Base-by-base conservation (phyloP, 2,329 filamentous ascomycete genomes). In the Fusarium mangiferae region DNA sequence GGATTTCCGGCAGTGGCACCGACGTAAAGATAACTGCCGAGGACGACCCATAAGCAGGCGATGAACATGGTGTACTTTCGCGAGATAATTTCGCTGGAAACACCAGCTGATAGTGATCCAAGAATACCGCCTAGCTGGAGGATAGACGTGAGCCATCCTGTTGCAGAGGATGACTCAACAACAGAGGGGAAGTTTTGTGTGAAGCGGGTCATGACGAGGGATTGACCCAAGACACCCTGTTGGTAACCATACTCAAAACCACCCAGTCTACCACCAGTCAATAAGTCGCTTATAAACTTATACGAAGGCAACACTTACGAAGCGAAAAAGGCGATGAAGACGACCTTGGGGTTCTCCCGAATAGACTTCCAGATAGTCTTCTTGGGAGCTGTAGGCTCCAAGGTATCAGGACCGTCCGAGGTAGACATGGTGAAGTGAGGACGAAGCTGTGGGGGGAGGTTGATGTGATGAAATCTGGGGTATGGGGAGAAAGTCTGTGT, bases 211-310 rank as follows among this genome's bases (percentile, higher is more conserved):
- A 89, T 89, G 73, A 87, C 86, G 6, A 89, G 81, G 18, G 86
- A 86, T 72, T 88, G 85, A 38, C 87, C 86, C 7, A 89, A 80
- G 4, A 89, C 86, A 56, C 87, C 87, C 74, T 89, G 87, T 65
- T 89, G 86, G 26, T 74, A 74, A n/a, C 72, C 72, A 74, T 74
- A 74, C 22, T 78, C 76, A 14, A 78, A 78, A 36, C 76, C 76
- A 51, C 76, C 76, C 5, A 78, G 62, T 35, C 76, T 78, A 45
- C 10, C 1, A 11, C 9, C n/a, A 13, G 59, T 60, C n/a, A 24
- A 18, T 28, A 55, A 22, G 17, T 7, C 13, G 10, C 1, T 7
- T 24, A n/a, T 7, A 24, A 8, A 13, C 7, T 22, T 33, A n/a
- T 5, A 33, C 17, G 15, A 17, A 35, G 33, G 33, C 7, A 17